A percentile compares a stretch with the other conserved stretches of the same genome.
phyloP scores from a whole-genome alignment of 345 rosid genomes.

The Fremontodendron californicum region DNA sequence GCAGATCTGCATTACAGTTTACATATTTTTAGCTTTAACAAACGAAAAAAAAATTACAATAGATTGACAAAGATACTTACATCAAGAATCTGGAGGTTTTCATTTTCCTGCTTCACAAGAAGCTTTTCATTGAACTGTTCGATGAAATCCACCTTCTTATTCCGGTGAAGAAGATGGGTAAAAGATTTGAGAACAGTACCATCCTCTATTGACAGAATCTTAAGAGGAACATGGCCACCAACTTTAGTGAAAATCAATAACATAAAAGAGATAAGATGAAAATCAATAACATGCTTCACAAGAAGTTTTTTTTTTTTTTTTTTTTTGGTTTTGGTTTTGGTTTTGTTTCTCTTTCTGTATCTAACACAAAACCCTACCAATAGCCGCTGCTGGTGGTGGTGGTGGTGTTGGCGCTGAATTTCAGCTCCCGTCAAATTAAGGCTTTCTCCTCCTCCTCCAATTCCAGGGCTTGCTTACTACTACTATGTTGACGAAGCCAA shows the following conservation, averaged over 20 bases:
- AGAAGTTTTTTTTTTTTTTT: too few species aligned
- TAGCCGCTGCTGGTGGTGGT: not conserved
- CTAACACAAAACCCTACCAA: too few species aligned
- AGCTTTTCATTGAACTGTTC: conserved; percentile 97
- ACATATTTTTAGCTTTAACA: not conserved
- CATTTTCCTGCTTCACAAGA: too few species aligned
- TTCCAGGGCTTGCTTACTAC: not conserved
- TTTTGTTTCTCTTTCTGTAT: too few species aligned
- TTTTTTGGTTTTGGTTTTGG: too few species aligned
- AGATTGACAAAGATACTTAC: conserved; percentile 36
- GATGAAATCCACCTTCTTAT: conserved; percentile 93
- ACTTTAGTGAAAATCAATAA: conserved; percentile 78
- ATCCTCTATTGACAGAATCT: conserved; percentile 89
- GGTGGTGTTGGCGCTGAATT: not conserved
- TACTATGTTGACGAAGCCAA: too few species aligned
- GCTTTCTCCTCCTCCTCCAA: not conserved
- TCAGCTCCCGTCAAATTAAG: not conserved
- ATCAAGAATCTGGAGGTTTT: conserved; percentile 95
- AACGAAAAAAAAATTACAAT: not conserved
- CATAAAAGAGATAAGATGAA: conserved; percentile 39
- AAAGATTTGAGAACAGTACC: conserved; percentile 90
- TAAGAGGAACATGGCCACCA: conserved; percentile 68
- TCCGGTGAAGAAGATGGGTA: conserved; percentile 79
- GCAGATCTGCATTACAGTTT: conserved; percentile 46
- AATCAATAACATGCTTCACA: too few species aligned